Evolutionary conservation across 2,329 filamentous ascomycete genomes (phyloP).

Genomic region (Didymella pinodella): DNA sequence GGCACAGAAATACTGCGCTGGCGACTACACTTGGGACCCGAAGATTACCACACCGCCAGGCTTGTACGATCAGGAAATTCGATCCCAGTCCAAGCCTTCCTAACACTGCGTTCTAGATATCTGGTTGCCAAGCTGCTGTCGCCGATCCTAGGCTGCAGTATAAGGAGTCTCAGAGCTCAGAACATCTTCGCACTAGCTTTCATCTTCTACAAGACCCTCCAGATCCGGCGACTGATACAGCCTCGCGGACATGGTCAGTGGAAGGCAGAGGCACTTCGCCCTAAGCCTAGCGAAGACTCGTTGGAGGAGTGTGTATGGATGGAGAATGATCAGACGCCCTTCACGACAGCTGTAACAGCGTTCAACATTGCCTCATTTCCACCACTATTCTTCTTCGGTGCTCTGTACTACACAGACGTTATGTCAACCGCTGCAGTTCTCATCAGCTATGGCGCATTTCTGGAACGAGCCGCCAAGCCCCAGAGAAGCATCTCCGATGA

Average conservation of each 20-base stretch:
- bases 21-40: constrained; percentile 81
- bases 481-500: constrained; percentile 23
- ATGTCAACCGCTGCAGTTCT: constrained; percentile 80
- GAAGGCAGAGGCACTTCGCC: background rate
- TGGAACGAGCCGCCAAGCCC: constrained; percentile 32
- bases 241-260: constrained; percentile 5
- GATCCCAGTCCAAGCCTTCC: background rate
- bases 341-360: constrained; percentile 65
- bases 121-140: constrained; percentile 51
- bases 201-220: constrained; percentile 30
- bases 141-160: constrained; percentile 52
- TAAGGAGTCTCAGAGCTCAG: constrained; percentile 48
- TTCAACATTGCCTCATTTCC: constrained; percentile 87
- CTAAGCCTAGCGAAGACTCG: background rate
- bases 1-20: constrained; percentile 83
- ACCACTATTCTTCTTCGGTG: constrained; percentile 93
- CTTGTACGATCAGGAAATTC: constrained; percentile 55
- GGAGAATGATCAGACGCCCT: constrained; percentile 40
- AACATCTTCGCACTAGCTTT: constrained; percentile 52
- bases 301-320: background rate
- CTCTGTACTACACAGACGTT: constrained; percentile 93
- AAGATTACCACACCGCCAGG: constrained; percentile 98
- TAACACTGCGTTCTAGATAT: constrained; percentile 43
- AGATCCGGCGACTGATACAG: constrained; percentile 8
- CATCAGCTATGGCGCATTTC: constrained; percentile 66